These are phyloP conservation scores for Moesziomyces sp. DNA, from an alignment of 1,284 basidiomycete genomes.

Conservation along the genomic window DNA sequence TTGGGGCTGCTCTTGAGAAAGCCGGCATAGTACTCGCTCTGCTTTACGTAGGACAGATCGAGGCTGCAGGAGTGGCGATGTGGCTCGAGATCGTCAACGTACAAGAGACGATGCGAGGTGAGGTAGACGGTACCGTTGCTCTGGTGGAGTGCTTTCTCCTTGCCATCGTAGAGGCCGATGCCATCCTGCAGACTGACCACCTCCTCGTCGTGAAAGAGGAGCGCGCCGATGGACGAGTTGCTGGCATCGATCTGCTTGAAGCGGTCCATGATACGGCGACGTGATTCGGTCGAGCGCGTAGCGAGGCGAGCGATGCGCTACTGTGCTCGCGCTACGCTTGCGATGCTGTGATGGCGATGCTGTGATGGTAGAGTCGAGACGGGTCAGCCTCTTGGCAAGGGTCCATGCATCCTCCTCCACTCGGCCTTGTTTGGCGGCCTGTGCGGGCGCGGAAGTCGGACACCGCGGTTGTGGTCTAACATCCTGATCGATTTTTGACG, in stretches of 20 bases:
- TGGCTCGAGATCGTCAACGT: constrained; percentile 77
- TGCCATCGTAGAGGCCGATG: constrained; percentile 70
- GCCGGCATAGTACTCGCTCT: constrained; percentile 90
- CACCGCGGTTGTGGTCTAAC: too few relatives aligned
- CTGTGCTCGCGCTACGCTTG: too few relatives aligned
- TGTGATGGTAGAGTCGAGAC: too few relatives aligned
- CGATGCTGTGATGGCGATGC: too few relatives aligned
- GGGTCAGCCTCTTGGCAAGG: too few relatives aligned
- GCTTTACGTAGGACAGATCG: constrained; percentile 75
- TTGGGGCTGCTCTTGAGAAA: constrained; percentile 91
- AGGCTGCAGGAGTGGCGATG: constrained; percentile 69
- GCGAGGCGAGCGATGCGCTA: neutral
- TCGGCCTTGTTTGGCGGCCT: too few relatives aligned
- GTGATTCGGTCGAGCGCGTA: neutral
- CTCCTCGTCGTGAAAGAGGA: constrained; percentile 58
- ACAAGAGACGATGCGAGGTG: constrained; percentile 86
- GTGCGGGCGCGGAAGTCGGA: too few relatives aligned
- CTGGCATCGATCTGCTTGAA: constrained; percentile 58
- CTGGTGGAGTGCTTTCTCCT: constrained; percentile 80
- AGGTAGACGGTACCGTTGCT: constrained; percentile 79
- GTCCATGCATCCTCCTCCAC: too few relatives aligned
- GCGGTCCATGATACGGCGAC: constrained; percentile 51
- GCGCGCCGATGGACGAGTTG: constrained; percentile 55
- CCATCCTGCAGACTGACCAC: constrained; percentile 55
- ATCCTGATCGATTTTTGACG: too few relatives aligned